These are phyloP conservation scores for Vitis hybrid DNA, from an alignment of 177 flowering plant genomes.

Conservation along the genomic window DNA sequence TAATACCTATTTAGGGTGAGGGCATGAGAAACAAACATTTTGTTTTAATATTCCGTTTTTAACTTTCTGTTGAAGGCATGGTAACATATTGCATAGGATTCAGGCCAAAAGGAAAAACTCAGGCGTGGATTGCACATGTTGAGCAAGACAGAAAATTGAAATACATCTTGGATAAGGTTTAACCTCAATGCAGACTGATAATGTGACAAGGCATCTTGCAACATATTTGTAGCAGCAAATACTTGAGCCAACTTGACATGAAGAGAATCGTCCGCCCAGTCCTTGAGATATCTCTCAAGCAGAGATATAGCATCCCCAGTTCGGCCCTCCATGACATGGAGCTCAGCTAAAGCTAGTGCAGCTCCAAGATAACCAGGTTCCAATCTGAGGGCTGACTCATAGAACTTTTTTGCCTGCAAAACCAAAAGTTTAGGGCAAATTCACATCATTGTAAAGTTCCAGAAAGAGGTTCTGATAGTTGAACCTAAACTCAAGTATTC, in stretches of 20 bases:
- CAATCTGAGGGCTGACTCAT: constrained; percentile 91
- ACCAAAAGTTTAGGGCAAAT: constrained; percentile 2
- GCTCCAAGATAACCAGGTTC: constrained; percentile 98
- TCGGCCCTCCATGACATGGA: constrained; percentile 91
- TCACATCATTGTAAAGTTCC: background rate
- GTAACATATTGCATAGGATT: background rate
- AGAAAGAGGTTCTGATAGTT: background rate
- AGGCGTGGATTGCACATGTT: background rate
- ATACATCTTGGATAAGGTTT: background rate
- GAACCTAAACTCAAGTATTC: too few relatives aligned
- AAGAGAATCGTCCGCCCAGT: constrained; percentile 98
- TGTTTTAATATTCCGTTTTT: too few relatives aligned
- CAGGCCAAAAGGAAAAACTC: background rate
- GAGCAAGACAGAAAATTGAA: constrained; percentile 4
- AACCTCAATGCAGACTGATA: constrained; percentile 95
- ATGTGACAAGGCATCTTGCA: constrained; percentile 86
- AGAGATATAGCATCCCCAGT: constrained; percentile 85
- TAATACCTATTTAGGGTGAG: background rate
- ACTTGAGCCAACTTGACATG: constrained; percentile 96
- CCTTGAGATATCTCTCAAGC: constrained; percentile 85
- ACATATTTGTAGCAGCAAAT: constrained; percentile 83
- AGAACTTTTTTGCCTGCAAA: constrained; percentile 90
- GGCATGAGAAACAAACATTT: background rate
- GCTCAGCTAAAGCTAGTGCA: constrained; percentile 93
- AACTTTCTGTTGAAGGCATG: background rate